phyloP scores from a whole-genome alignment of 2,329 filamentous ascomycete genomes.

The Beauveria pseudobassiana region DNA sequence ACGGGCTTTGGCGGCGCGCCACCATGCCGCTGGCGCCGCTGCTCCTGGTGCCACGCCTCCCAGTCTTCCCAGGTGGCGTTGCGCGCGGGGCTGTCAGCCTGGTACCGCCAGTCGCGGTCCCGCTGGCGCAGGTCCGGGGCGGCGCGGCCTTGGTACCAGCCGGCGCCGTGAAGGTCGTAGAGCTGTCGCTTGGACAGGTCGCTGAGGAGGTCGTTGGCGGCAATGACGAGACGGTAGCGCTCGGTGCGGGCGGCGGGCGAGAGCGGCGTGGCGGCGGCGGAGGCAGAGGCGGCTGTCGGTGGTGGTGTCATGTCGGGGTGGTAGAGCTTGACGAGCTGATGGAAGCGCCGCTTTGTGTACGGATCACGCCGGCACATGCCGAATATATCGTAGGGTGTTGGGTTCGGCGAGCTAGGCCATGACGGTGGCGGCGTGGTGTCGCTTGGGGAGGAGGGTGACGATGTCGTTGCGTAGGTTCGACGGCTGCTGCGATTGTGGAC shows the following conservation, averaged over 20 bases:
- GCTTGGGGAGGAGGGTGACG: not conserved
- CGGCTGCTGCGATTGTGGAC: not conserved
- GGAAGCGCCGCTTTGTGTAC: conserved; percentile 80
- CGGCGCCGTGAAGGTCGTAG: conserved; percentile 75
- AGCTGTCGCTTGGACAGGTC: conserved; percentile 69
- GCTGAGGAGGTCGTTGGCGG: conserved; percentile 81
- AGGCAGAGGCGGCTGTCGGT: conserved; percentile 7
- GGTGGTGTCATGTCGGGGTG: conserved; percentile 65
- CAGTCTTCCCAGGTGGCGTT: conserved; percentile 99
- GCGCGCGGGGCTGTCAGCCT: conserved; percentile 40
- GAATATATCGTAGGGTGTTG: conserved; percentile 90
- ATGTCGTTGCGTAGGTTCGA: conserved; percentile 5
- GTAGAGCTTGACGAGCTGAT: conserved; percentile 90
- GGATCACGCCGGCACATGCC: conserved; percentile 47
- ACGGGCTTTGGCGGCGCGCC: conserved; percentile 43
- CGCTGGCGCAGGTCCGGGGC: conserved; percentile 35
- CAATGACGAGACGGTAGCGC: conserved; percentile 80
- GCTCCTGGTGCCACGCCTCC: conserved; percentile 67
- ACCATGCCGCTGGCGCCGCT: conserved; percentile 36
- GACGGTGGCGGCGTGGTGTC: conserved; percentile 15
- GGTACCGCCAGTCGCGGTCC: conserved; percentile 42
- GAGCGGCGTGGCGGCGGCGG: conserved; percentile 20
- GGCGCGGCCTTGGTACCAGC: conserved; percentile 62
- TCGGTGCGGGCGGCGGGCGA: conserved; percentile 64
- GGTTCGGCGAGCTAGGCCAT: conserved; percentile 44